Conservation (phyloP, 2,329 filamentous ascomycete species). For the Aureobasidium uvarum region DNA sequence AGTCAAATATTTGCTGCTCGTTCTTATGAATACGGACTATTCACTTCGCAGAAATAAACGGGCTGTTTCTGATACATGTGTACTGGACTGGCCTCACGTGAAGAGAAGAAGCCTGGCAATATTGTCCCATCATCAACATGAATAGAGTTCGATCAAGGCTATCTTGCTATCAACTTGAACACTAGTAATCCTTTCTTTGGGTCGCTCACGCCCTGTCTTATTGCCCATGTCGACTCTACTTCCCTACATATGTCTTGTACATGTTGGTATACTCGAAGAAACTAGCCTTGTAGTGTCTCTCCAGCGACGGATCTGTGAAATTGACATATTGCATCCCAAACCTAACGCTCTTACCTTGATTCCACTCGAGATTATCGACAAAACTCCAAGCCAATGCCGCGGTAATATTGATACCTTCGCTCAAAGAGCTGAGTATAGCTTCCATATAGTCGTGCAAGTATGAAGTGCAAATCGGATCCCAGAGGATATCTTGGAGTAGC, state of each 20-base stretch:
- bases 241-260: slow-evolving; percentile 34
- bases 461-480: slow-evolving; percentile 34
- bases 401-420: slow-evolving; percentile 39
- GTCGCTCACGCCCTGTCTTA: not conserved
- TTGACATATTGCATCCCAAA: slow-evolving; percentile 42
- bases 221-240: not conserved
- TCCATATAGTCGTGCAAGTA: slow-evolving; percentile 40
- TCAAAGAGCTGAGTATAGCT: slow-evolving; percentile 37
- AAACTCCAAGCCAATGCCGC: slow-evolving; percentile 40
- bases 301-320: slow-evolving; percentile 36
- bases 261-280: slow-evolving; percentile 41
- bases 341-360: slow-evolving; percentile 36
- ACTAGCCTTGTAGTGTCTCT: slow-evolving; percentile 41
- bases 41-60: not conserved
- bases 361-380: slow-evolving; percentile 42
- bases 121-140: no score
- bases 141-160: no score
- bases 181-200: no score
- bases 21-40: not conserved
- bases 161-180: no score
- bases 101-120: no score
- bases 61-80: not conserved
- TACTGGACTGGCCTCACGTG: no score
- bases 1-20: not conserved
- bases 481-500: slow-evolving; percentile 34